phyloP scores from a whole-genome alignment of 2,329 filamentous ascomycete genomes.

The Colletotrichum tabaci region DNA sequence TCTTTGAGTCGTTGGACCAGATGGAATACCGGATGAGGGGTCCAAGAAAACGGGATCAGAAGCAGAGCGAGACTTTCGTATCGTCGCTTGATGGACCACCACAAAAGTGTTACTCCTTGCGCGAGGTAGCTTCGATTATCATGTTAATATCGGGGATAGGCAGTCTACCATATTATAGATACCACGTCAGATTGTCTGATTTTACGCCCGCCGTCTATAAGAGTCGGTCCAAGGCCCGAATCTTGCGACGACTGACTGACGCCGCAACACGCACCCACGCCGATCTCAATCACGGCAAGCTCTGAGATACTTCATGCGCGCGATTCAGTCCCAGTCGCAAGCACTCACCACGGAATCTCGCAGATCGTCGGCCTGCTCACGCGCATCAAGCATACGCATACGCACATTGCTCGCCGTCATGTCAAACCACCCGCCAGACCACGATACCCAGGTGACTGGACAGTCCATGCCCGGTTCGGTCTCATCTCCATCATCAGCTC shows the following conservation, averaged over 20 bases:
- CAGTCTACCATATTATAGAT: neutral
- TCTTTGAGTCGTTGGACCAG: neutral
- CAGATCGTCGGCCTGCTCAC: neutral
- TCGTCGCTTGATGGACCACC: neutral
- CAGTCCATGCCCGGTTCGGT: neutral
- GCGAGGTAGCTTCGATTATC: neutral
- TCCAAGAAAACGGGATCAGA: neutral
- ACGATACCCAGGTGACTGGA: slow-evolving; percentile 14
- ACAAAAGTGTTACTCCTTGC: neutral
- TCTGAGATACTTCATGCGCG: slow-evolving; percentile 15
- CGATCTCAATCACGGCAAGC: neutral
- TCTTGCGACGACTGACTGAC: slow-evolving; percentile 19
- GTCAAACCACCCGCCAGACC: neutral
- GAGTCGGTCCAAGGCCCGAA: neutral
- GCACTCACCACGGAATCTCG: neutral
- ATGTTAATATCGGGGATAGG: neutral
- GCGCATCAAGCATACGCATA: neutral
- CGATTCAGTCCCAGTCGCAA: slow-evolving; percentile 7
- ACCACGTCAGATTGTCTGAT: too few species aligned
- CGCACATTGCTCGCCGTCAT: neutral
- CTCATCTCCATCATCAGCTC: too few species aligned
- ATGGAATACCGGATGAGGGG: too few species aligned
- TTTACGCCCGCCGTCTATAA: too few species aligned
- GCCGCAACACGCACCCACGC: slow-evolving; percentile 2
- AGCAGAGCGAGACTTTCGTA: neutral